Evolutionary conservation across 2,329 filamentous ascomycete species (phyloP).

Genomic region (Cladosporium halotolerans): DNA sequence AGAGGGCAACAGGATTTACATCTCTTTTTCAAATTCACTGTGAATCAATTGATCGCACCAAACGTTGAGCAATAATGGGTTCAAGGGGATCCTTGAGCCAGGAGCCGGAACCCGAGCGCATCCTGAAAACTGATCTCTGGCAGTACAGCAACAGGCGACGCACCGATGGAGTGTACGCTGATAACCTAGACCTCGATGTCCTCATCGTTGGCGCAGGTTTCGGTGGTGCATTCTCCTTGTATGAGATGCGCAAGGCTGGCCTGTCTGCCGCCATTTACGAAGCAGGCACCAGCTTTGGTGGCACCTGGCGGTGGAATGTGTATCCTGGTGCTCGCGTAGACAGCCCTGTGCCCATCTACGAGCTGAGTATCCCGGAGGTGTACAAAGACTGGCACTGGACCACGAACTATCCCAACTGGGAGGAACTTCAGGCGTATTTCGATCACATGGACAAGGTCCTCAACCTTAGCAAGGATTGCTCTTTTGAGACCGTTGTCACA

Average conservation of each 20-base stretch:
- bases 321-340: conserved; percentile 42
- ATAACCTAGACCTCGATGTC: conserved; percentile 26
- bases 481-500: conserved; percentile 52
- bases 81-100: neutral
- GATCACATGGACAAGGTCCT: conserved; percentile 52
- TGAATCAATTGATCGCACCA: neutral
- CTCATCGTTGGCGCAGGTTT: conserved; percentile 38
- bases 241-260: conserved; percentile 34
- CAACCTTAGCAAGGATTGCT: conserved; percentile 50
- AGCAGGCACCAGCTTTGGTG: conserved; percentile 28
- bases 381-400: conserved; percentile 36
- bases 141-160: conserved; percentile 20
- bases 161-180: conserved; percentile 22
- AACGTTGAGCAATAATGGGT: conserved; percentile 4
- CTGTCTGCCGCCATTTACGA: conserved; percentile 27
- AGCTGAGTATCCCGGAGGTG: conserved; percentile 37
- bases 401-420: conserved; percentile 26
- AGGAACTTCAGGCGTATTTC: conserved; percentile 53
- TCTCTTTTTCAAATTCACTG: neutral
- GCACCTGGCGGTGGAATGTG: conserved; percentile 30
- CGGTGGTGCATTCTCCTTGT: conserved; percentile 37
- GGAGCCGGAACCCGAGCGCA: conserved; percentile 18
- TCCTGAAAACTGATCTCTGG: conserved; percentile 22
- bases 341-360: conserved; percentile 30
- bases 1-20: too few species aligned